These are phyloP conservation scores for Stellera chamaejasme DNA, from an alignment of 345 rosid species.

Conservation along the genomic window DNA sequence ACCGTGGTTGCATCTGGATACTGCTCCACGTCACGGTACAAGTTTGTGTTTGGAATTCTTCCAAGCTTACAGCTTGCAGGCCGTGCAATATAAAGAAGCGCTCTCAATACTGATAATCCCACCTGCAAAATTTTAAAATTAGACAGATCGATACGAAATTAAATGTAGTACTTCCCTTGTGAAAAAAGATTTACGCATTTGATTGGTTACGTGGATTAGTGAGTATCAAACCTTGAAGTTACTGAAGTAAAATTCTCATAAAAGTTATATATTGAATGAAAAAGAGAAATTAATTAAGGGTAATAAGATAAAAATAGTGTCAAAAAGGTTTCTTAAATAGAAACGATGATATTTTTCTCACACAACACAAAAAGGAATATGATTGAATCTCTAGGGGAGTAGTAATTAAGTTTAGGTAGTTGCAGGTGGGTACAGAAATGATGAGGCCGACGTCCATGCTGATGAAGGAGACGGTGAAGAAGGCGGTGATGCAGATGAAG, in stretches of 20 bases:
- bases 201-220: no score
- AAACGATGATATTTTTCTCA: no score
- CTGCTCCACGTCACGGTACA: conserved; percentile 66
- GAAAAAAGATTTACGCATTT: no score
- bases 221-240: no score
- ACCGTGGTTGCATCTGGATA: conserved; percentile 35
- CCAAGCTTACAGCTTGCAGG: conserved; percentile 77
- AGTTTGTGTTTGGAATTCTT: conserved; percentile 37
- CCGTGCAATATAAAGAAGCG: conserved; percentile 63
- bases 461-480: conserved; percentile 69
- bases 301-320: no score
- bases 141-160: no score
- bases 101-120: conserved; percentile 52
- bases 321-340: no score
- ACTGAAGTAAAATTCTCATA: no score
- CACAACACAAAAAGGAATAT: neutral
- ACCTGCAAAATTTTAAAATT: conserved; percentile 19
- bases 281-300: no score
- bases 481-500: conserved; percentile 64
- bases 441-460: conserved; percentile 80
- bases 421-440: conserved; percentile 38
- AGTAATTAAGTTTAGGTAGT: neutral
- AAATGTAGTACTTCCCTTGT: no score
- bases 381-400: no score
- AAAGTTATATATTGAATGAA: no score